Base-by-base conservation (phyloP, 139 green algal genomes). In the Micractinium conductrix region DNA sequence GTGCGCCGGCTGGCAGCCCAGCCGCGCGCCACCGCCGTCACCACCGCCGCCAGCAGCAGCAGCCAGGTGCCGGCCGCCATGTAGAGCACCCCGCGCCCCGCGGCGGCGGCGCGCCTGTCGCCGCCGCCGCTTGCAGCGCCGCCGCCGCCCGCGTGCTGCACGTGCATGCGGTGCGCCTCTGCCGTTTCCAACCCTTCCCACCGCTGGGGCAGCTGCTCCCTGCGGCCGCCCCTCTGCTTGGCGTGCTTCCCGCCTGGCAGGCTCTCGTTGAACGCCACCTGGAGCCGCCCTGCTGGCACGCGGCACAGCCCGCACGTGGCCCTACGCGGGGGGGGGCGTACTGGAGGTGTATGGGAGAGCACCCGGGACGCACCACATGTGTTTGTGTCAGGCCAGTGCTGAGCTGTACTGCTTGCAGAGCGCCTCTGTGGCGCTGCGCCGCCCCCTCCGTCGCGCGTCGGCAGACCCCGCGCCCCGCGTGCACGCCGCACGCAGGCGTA, bases 191-290 rank as follows among this genome's bases (percentile, higher is more conserved):
- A 22, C 33, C 26, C 8, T 17, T 72, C 65, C 9, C 33, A 44
- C 65, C 65, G 43, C 14, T 72, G 65, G 12, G 65, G 65, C 65
- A 72, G 65, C 65, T 72, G 65, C 65, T 72, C 65, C 65, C 43
- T 72, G 65, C 65, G 65, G 1, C 65, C 65, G 14, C 65, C 42
- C 1, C 26, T 43, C 43, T 78, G 71, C 71, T 48, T 45, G 28
- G n/a, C n/a, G n/a, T n/a, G n/a, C n/a, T 40, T n/a, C 7, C 10
- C 28, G 6, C 12, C 71, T 60, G 43, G 16, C 65, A 72, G 65
- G 65, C 65, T 72, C 65, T 72, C 65, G 65, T 72, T 72, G 33
- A 14, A 60, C 2, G 71, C 43, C 71, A 74, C 21, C 68, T 74
- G 37, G 38, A 37, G 68, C 68, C 22, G 37, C 38, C 68, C 71